These are phyloP conservation scores for Sarcocystis neurona DNA, from an alignment of 169 alveolate genomes.

Conservation along the genomic window DNA sequence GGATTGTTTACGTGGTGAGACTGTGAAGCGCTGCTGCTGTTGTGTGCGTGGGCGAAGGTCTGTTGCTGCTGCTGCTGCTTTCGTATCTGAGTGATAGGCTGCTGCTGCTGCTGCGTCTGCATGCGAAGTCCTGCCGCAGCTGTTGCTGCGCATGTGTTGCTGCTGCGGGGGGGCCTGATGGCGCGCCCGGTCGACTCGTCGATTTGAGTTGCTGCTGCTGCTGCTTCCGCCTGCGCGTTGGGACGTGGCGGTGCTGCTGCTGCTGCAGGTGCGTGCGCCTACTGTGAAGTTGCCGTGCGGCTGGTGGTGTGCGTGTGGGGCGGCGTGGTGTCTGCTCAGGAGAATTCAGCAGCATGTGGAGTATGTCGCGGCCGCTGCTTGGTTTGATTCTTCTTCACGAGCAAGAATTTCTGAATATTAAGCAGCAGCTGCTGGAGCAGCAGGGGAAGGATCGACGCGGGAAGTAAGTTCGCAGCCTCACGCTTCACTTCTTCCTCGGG, in stretches of 20 bases:
- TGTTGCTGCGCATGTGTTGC: too few species aligned
- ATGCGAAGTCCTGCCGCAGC: too few species aligned
- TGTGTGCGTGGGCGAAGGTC: too few species aligned
- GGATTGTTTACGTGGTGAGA: too few species aligned
- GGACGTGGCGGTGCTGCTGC: neutral
- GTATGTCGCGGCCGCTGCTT: constrained; percentile 88
- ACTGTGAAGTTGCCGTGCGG: neutral
- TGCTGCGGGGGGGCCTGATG: neutral
- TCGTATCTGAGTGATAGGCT: too few species aligned
- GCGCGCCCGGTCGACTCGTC: neutral
- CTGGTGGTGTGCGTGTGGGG: neutral
- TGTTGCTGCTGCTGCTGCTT: too few species aligned
- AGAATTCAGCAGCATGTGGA: constrained; percentile 87
- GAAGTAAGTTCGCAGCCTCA: neutral
- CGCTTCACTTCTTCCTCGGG: neutral
- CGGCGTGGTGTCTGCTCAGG: constrained; percentile 65
- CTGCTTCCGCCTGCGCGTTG: neutral
- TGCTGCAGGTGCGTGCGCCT: neutral
- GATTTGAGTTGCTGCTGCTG: neutral
- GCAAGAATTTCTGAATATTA: constrained; percentile 45
- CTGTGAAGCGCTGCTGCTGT: too few species aligned
- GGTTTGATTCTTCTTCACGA: constrained; percentile 83
- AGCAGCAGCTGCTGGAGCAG: constrained; percentile 59
- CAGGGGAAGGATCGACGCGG: constrained; percentile 33
- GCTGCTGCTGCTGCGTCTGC: too few species aligned